Conservation (phyloP, 2,329 filamentous ascomycete genomes). For the Volutella citrinella region DNA sequence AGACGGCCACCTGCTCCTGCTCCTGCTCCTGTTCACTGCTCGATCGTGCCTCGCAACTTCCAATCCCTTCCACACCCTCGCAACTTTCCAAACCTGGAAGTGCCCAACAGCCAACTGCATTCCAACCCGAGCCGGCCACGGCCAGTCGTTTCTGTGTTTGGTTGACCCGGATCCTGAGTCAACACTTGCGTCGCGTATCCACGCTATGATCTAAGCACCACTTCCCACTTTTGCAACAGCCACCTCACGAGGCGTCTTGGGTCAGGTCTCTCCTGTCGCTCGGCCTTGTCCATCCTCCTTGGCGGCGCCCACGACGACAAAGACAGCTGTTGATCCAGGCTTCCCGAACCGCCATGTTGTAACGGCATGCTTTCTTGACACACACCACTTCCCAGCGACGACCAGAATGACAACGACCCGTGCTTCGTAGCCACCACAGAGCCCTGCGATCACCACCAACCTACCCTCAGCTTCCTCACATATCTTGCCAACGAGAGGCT, state of each 20-base stretch:
- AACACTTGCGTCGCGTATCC: constrained; percentile 23
- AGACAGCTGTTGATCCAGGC: constrained; percentile 19
- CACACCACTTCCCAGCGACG: constrained; percentile 14
- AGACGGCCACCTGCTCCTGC: too few relatives aligned
- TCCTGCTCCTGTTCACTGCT: constrained; percentile 16
- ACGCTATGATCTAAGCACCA: constrained; percentile 24
- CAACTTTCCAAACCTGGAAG: constrained; percentile 23
- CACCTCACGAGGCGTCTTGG: constrained; percentile 20
- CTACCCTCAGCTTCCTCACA: constrained; percentile 11
- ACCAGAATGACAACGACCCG: constrained; percentile 16
- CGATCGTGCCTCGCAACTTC: too few relatives aligned
- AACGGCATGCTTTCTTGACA: constrained; percentile 23
- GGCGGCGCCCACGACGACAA: constrained; percentile 11
- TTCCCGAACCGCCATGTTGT: constrained; percentile 23
- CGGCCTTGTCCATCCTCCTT: constrained; percentile 6
- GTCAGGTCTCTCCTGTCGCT: too few relatives aligned
- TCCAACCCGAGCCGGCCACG: constrained; percentile 26
- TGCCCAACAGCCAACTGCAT: constrained; percentile 26
- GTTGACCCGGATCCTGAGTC: constrained; percentile 24
- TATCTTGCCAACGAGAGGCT: constrained; percentile 9
- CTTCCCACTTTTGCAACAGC: constrained; percentile 20
- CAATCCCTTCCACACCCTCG: constrained; percentile 20
- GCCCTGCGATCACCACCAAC: too few relatives aligned
- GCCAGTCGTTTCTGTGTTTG: constrained; percentile 24
- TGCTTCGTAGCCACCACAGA: too few relatives aligned